Evolutionary conservation across 2,329 filamentous ascomycete species (phyloP).

Genomic region (Fusarium illudens): DNA sequence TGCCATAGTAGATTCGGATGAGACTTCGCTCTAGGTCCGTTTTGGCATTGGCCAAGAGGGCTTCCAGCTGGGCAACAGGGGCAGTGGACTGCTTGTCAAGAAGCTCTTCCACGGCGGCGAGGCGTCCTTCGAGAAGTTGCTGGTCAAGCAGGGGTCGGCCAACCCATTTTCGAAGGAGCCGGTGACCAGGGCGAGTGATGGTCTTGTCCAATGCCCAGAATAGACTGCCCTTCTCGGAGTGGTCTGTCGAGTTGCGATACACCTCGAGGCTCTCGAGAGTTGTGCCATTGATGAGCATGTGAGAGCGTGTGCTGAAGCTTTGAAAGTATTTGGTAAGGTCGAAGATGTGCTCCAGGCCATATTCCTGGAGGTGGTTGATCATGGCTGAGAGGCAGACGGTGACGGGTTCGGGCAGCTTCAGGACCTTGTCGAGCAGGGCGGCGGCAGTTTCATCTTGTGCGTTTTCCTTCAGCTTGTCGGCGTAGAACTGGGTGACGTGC

Average conservation of each 20-base stretch:
- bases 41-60: slow-evolving; percentile 74
- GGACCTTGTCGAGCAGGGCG: slow-evolving; percentile 82
- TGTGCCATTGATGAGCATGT: slow-evolving; percentile 96
- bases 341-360: slow-evolving; percentile 94
- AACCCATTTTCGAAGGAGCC: slow-evolving; percentile 93
- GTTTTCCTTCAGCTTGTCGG: slow-evolving; percentile 77
- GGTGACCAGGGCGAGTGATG: slow-evolving; percentile 85
- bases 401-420: slow-evolving; percentile 84
- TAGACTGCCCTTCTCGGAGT: slow-evolving; percentile 83
- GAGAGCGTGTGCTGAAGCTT: slow-evolving; percentile 90
- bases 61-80: slow-evolving; percentile 77
- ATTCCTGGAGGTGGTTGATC: slow-evolving; percentile 92
- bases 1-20: slow-evolving; percentile 96
- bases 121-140: slow-evolving; percentile 76
- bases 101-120: slow-evolving; percentile 87
- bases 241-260: slow-evolving; percentile 92
- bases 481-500: slow-evolving; percentile 93
- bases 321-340: slow-evolving; percentile 97
- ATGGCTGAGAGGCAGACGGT: slow-evolving; percentile 94
- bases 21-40: slow-evolving; percentile 91
- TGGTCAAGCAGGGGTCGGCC: slow-evolving; percentile 87
- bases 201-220: slow-evolving; percentile 97
- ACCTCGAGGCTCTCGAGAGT: slow-evolving; percentile 94
- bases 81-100: slow-evolving; percentile 71
- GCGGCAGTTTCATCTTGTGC: slow-evolving; percentile 64